Evolutionary conservation across 768 basidiomycete genomes (phyloP).

Genomic region (Psilocybe cubensis): DNA sequence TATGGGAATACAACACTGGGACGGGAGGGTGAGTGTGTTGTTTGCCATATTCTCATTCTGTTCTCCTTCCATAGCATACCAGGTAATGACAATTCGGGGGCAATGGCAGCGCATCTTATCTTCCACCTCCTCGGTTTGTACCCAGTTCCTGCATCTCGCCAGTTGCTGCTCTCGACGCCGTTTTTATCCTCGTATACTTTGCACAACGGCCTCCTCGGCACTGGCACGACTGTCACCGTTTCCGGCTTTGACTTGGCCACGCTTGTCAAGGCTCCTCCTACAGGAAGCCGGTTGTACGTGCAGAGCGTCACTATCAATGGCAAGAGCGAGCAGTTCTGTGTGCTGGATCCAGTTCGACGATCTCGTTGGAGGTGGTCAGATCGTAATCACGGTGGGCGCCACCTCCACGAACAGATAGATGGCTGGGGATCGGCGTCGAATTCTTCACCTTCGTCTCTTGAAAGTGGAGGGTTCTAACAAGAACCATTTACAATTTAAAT

Average conservation of each 20-base stretch:
- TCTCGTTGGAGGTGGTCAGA: conserved; percentile 44
- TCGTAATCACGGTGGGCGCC: conserved; percentile 47
- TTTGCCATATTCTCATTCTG: neutral
- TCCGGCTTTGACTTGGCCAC: conserved; percentile 41
- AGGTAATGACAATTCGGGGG: conserved; percentile 56
- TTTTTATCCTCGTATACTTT: conserved; percentile 49
- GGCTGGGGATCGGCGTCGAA: conserved; percentile 41
- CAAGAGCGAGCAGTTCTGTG: conserved; percentile 30
- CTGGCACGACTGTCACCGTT: conserved; percentile 45
- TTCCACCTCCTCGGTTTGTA: conserved; percentile 57
- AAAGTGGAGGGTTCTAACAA: conserved; percentile 38
- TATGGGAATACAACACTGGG: conserved; percentile 49
- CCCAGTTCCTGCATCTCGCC: conserved; percentile 48
- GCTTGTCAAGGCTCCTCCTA: conserved; percentile 38
- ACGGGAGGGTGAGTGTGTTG: conserved; percentile 40
- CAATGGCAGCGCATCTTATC: conserved; percentile 52
- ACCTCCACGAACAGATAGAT: conserved; percentile 38
- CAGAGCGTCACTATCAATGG: conserved; percentile 49
- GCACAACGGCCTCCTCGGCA: conserved; percentile 39
- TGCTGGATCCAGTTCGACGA: conserved; percentile 51
- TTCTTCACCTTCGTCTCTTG: conserved; percentile 43
- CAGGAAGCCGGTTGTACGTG: conserved; percentile 45
- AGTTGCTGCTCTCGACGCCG: conserved; percentile 52
- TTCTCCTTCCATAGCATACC: conserved; percentile 38
- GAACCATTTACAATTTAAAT: too few species aligned